Evolutionary conservation across 2,329 filamentous ascomycete genomes (phyloP).

Genomic region (Alternaria triticimaculans): DNA sequence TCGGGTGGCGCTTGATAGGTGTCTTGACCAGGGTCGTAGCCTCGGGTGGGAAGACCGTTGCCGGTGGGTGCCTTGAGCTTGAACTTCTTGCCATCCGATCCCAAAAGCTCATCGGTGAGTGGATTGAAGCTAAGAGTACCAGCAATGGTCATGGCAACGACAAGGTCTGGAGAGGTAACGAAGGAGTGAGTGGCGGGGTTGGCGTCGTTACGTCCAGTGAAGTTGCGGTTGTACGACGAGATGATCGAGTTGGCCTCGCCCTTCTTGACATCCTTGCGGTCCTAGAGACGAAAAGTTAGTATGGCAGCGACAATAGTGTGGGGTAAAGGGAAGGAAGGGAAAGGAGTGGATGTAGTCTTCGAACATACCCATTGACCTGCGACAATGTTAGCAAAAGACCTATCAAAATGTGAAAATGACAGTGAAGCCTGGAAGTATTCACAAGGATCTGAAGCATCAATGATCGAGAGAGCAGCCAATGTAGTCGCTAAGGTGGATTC

Average conservation of each 20-base stretch:
- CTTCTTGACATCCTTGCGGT: slow-evolving; percentile 75
- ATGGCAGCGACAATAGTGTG: too few relatives aligned
- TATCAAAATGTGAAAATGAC: too few relatives aligned
- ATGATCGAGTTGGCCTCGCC: slow-evolving; percentile 95
- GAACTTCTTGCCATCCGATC: slow-evolving; percentile 97
- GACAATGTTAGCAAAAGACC: too few relatives aligned
- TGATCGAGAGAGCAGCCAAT: too few relatives aligned
- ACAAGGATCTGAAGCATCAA: too few relatives aligned
- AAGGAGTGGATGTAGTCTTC: too few relatives aligned
- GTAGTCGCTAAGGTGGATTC: too few relatives aligned
- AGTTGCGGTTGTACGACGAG: slow-evolving; percentile 99
- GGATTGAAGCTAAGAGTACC: slow-evolving; percentile 94
- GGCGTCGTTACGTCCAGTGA: slow-evolving; percentile 95
- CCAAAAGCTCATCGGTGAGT: slow-evolving; percentile 87
- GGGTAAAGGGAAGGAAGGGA: too few relatives aligned
- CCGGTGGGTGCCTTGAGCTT: slow-evolving; percentile 80
- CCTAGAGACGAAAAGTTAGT: too few relatives aligned
- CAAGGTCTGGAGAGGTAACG: slow-evolving; percentile 87
- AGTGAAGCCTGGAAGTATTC: too few relatives aligned
- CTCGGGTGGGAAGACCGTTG: slow-evolving; percentile 76
- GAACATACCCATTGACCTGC: too few relatives aligned
- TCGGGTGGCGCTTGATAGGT: slow-evolving; percentile 95
- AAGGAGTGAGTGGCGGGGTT: slow-evolving; percentile 96
- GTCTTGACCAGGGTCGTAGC: slow-evolving; percentile 89
- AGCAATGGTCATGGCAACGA: slow-evolving; percentile 84